A percentile compares a stretch with the other conserved stretches of the same genome.
phyloP scores from a whole-genome alignment of 2,329 filamentous ascomycete genomes.

The Aspergillus awamori region DNA sequence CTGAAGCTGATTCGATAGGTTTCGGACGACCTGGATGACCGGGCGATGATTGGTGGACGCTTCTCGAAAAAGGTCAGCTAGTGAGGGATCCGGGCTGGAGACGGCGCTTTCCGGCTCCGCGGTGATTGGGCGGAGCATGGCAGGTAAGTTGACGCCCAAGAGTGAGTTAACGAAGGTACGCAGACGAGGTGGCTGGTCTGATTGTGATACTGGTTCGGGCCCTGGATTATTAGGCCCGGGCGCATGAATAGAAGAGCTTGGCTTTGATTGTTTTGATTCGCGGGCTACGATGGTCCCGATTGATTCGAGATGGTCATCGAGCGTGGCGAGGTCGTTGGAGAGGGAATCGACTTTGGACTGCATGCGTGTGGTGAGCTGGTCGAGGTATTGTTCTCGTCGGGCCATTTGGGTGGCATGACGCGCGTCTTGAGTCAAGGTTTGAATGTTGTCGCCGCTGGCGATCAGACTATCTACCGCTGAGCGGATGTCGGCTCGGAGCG shows the following conservation, averaged over 20 bases:
- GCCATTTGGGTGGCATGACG: constrained; percentile 34
- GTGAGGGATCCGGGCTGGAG: background rate
- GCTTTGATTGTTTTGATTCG: constrained; percentile 16
- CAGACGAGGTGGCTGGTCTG: constrained; percentile 3
- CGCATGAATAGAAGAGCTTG: no score
- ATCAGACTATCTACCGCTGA: constrained; percentile 40
- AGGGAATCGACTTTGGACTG: constrained; percentile 38
- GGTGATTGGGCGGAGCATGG: constrained; percentile 9
- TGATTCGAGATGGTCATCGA: constrained; percentile 41
- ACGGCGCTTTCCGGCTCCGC: background rate
- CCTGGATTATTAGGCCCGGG: background rate
- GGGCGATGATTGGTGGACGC: constrained; percentile 33
- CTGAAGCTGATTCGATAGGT: constrained; percentile 29
- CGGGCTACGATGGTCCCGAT: constrained; percentile 34
- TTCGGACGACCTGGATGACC: constrained; percentile 30
- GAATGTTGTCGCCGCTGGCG: constrained; percentile 21
- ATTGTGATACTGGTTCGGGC: background rate
- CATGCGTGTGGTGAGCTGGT: constrained; percentile 36
- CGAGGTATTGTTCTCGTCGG: constrained; percentile 37
- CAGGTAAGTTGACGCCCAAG: constrained; percentile 5
- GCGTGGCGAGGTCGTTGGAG: constrained; percentile 30
- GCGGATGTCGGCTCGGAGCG: constrained; percentile 39
- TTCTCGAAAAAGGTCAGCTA: constrained; percentile 25
- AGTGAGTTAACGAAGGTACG: constrained; percentile 12
- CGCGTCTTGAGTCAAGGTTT: constrained; percentile 20